Base-by-base conservation (phyloP, 441 rosid species). In the Syzygium syzygioides region DNA sequence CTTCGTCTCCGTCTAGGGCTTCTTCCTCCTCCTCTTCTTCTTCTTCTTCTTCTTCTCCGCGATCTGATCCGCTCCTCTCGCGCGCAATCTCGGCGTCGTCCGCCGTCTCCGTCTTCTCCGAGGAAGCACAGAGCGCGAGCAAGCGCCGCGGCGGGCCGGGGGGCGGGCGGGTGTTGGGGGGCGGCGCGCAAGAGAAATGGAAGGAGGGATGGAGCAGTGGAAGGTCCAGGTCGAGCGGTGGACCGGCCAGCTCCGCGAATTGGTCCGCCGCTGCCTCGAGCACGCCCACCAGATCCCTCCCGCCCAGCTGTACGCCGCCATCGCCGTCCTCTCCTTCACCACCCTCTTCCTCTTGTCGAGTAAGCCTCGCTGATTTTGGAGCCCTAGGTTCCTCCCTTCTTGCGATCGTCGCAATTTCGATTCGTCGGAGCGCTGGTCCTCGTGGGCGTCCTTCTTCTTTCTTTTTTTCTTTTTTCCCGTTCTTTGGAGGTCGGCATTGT, bases 291-390 rank as follows among this genome's bases (percentile, higher is more conserved):
- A 93, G 88, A 91, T 95, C 85, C 97, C 97, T 10, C 93, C 94
- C 6, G 55, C 85, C 76, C 99, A 96, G 90, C 97, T 96, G 87
- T 96, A 94, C 91, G 94, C 92, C 66, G 95, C 98, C 53, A 85
- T 92, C 89, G 94, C 92, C 68, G 93, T 94, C 87, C 91, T 97
- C 87, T 88, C 95, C 57, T 14, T 94, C 32, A 92, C 98, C 23
- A 93, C 95, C 60, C 52, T 93, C 87, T 87, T 96, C 86, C 92
- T 97, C 92, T 71, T 95, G 54, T 91, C 92, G 55, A 23, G 99
- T 94, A 91, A 92, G 94, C 83, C 84, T 54, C 26, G 25, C 32
- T 48, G 19, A 76, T 34, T 17, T 30, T 45, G 48, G 48, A 30
- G 19, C 57, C 52, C 85, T 52, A 48, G 18, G 41, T 64, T 15